These are phyloP conservation scores for Cucurbita moschata DNA, from an alignment of 306 rosid genomes.

Conservation along the genomic window DNA sequence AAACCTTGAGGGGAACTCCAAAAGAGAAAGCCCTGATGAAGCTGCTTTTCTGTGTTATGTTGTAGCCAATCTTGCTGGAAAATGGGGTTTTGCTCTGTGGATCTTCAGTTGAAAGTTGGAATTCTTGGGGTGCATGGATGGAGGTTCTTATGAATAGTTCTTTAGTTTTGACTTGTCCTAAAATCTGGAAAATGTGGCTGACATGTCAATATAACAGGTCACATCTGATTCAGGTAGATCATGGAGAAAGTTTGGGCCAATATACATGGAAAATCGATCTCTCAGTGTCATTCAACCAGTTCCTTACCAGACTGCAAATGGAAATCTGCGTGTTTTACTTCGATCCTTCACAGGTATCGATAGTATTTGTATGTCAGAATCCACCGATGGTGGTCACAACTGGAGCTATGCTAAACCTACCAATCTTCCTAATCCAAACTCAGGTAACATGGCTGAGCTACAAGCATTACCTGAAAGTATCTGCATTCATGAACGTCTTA, in stretches of 20 bases:
- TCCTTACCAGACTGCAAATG: conserved; percentile 61
- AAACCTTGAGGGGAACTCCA: too few relatives aligned
- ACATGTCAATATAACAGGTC: conserved; percentile 31
- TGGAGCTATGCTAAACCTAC: conserved; percentile 71
- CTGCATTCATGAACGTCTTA: neutral
- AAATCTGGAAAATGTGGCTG: conserved; percentile 7
- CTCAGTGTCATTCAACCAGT: conserved; percentile 89
- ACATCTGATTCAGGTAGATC: conserved; percentile 50
- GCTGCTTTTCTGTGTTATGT: neutral
- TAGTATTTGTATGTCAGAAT: conserved; percentile 66
- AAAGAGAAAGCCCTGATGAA: neutral
- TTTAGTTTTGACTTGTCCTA: neutral
- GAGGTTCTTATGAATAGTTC: conserved; percentile 37
- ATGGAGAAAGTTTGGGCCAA: conserved; percentile 86
- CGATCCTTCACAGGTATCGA: conserved; percentile 55
- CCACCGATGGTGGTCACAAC: conserved; percentile 56
- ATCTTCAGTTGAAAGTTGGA: conserved; percentile 98
- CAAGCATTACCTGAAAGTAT: neutral
- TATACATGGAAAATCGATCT: conserved; percentile 47
- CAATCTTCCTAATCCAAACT: conserved; percentile 83
- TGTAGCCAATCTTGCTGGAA: conserved; percentile 82
- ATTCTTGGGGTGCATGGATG: conserved; percentile 94
- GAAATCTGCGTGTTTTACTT: conserved; percentile 60
- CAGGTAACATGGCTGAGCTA: conserved; percentile 38
- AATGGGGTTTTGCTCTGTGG: conserved; percentile 70